Evolutionary conservation across 306 rosid genomes (phyloP).

Genomic region (Rosa lucieae): DNA sequence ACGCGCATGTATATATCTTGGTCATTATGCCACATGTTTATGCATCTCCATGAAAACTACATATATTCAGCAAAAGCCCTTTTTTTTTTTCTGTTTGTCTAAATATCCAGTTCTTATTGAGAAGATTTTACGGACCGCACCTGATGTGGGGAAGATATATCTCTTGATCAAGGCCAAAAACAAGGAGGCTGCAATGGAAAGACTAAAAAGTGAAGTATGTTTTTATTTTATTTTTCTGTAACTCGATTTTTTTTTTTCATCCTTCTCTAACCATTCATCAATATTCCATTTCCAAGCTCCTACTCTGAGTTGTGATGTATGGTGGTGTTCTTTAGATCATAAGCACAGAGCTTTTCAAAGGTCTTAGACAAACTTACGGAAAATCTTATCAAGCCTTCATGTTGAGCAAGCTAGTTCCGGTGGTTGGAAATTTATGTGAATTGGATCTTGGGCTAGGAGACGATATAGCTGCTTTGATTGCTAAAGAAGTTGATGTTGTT

Average conservation of each 20-base stretch:
- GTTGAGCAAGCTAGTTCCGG: constrained; percentile 87
- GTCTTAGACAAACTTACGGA: constrained; percentile 78
- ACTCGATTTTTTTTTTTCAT: background rate
- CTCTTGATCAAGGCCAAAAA: constrained; percentile 84
- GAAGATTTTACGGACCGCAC: constrained; percentile 85
- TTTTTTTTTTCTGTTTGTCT: background rate
- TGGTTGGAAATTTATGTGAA: constrained; percentile 76
- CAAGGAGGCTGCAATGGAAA: constrained; percentile 77
- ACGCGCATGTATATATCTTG: background rate
- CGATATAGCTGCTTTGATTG: constrained; percentile 42
- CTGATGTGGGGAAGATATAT: constrained; percentile 83
- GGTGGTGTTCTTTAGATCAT: constrained; percentile 51
- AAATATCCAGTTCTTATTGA: constrained; percentile 72
- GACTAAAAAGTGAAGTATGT: constrained; percentile 79
- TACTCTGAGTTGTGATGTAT: background rate
- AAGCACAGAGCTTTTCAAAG: constrained; percentile 76
- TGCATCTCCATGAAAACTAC: background rate
- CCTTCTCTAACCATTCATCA: background rate
- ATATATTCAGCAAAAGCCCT: background rate
- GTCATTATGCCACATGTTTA: background rate
- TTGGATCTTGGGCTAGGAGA: constrained; percentile 72
- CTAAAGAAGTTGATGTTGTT: constrained; percentile 77
- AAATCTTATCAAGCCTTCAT: constrained; percentile 74
- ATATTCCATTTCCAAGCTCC: background rate
- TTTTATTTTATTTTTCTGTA: background rate